A percentile compares a stretch with the other conserved stretches of the same genome.
These are phyloP conservation scores for Tolypocladium inflatum DNA, from an alignment of 2,329 filamentous ascomycete genomes.

Conservation along the genomic window DNA sequence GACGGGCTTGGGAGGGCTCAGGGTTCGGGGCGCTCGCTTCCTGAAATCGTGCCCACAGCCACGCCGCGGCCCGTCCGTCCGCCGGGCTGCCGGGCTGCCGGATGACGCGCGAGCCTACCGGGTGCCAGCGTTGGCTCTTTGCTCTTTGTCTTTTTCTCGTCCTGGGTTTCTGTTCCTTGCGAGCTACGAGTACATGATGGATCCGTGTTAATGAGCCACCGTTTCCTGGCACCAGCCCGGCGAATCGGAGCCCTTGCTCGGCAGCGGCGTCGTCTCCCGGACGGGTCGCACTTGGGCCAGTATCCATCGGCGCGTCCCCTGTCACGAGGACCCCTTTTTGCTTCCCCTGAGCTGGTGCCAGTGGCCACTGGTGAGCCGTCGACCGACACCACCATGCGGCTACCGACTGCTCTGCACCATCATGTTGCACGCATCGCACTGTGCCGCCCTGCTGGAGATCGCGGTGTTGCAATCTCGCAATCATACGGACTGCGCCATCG, in stretches of 20 bases:
- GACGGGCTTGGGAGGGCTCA: background rate
- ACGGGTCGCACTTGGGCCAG: background rate
- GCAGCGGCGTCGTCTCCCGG: background rate
- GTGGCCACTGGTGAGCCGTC: background rate
- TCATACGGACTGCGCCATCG: background rate
- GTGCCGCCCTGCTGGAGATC: background rate
- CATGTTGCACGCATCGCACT: background rate
- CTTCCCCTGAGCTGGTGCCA: background rate
- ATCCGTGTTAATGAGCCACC: background rate
- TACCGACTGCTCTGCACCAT: background rate
- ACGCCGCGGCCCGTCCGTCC: background rate
- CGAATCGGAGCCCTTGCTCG: slow-evolving; percentile 1
- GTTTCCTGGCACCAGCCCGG: background rate
- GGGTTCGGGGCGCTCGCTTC: background rate
- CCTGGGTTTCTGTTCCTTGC: background rate
- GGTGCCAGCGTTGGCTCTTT: too few relatives aligned
- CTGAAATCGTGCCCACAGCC: background rate
- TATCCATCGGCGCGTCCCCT: background rate
- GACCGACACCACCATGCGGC: background rate
- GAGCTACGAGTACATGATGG: too few relatives aligned
- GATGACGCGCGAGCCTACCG: background rate
- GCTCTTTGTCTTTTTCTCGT: too few relatives aligned
- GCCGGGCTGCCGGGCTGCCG: background rate
- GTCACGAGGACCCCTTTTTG: background rate
- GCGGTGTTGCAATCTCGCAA: background rate